These are phyloP conservation scores for Thalassiosira pacifica DNA, from an alignment of 352 stramenopile species.

Conservation along the genomic window DNA sequence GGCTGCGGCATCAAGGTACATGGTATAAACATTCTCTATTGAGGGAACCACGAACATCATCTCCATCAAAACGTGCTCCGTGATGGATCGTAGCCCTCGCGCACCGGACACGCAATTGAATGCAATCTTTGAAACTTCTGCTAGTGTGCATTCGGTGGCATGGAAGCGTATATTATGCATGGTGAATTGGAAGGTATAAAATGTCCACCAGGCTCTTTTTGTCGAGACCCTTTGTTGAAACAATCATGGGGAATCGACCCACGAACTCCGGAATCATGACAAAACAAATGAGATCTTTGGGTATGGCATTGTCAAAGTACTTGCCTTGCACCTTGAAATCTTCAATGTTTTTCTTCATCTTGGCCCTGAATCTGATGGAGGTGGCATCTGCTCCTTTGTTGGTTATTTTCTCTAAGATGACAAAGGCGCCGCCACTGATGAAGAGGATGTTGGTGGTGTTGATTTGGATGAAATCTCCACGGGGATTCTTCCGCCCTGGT, in stretches of 20 bases:
- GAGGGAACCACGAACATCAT: slow-evolving; percentile 97
- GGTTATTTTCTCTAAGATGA: slow-evolving; percentile 95
- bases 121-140: slow-evolving; percentile 93
- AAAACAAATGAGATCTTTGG: slow-evolving; percentile 96
- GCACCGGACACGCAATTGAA: slow-evolving; percentile 95
- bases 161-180: slow-evolving; percentile 97
- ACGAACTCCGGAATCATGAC: slow-evolving; percentile 99
- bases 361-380: slow-evolving; percentile 97
- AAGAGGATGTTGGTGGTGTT: slow-evolving; percentile 99
- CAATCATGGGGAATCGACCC: slow-evolving; percentile 96
- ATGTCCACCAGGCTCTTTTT: slow-evolving; percentile 94
- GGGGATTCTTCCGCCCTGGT: slow-evolving; percentile 94
- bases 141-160: slow-evolving; percentile 93
- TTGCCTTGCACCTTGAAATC: slow-evolving; percentile 90
- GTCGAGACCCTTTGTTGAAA: slow-evolving; percentile 93
- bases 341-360: slow-evolving; percentile 90
- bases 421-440: slow-evolving; percentile 98
- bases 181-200: slow-evolving; percentile 95
- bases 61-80: slow-evolving; percentile 94
- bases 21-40: slow-evolving; percentile 90
- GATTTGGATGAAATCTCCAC: slow-evolving; percentile 97
- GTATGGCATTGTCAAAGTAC: slow-evolving; percentile 93
- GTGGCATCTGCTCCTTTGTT: slow-evolving; percentile 92
- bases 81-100: slow-evolving; percentile 95
- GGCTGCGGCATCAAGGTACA: slow-evolving; percentile 94